A percentile compares a stretch with the other conserved stretches of the same genome.
These are phyloP conservation scores for Aspergillus diversus DNA, from an alignment of 495 filamentous ascomycete genomes.

Conservation along the genomic window DNA sequence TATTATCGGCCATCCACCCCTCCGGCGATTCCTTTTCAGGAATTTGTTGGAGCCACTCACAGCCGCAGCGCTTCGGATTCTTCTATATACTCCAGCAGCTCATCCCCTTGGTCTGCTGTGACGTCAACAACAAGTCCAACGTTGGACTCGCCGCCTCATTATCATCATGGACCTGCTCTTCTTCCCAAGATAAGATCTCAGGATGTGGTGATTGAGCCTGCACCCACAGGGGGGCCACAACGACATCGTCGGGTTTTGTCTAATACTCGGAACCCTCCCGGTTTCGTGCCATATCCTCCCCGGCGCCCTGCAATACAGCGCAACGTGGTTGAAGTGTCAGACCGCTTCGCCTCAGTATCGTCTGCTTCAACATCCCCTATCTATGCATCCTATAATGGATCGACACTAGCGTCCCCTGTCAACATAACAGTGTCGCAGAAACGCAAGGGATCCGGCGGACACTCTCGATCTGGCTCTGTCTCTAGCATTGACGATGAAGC, in stretches of 20 bases:
- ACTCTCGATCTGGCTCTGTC: slow-evolving; percentile 66
- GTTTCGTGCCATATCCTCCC: slow-evolving; percentile 47
- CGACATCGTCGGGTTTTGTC: slow-evolving; percentile 61
- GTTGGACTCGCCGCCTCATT: slow-evolving; percentile 68
- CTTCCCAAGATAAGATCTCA: slow-evolving; percentile 86
- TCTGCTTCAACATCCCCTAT: slow-evolving; percentile 51
- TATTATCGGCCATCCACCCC: slow-evolving; percentile 54
- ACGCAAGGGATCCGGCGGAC: slow-evolving; percentile 48
- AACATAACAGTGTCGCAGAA: slow-evolving; percentile 56
- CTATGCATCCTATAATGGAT: slow-evolving; percentile 38
- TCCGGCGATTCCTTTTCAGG: slow-evolving; percentile 39
- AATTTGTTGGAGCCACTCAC: slow-evolving; percentile 38
- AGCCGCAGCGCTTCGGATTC: slow-evolving; percentile 51
- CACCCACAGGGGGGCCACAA: slow-evolving; percentile 42
- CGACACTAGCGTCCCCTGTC: slow-evolving; percentile 64
- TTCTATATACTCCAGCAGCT: slow-evolving; percentile 64
- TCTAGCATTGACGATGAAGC: slow-evolving; percentile 69
- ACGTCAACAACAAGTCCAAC: slow-evolving; percentile 75
- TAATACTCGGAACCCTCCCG: slow-evolving; percentile 54
- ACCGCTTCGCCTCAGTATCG: slow-evolving; percentile 57
- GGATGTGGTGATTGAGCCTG: slow-evolving; percentile 72
- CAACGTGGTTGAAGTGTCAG: slow-evolving; percentile 67
- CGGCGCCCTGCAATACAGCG: slow-evolving; percentile 51
- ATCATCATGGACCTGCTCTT: slow-evolving; percentile 77
- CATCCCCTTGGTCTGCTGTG: slow-evolving; percentile 76